Evolutionary conservation across 345 rosid species (phyloP).

Genomic region (Syzygium aqueum): DNA sequence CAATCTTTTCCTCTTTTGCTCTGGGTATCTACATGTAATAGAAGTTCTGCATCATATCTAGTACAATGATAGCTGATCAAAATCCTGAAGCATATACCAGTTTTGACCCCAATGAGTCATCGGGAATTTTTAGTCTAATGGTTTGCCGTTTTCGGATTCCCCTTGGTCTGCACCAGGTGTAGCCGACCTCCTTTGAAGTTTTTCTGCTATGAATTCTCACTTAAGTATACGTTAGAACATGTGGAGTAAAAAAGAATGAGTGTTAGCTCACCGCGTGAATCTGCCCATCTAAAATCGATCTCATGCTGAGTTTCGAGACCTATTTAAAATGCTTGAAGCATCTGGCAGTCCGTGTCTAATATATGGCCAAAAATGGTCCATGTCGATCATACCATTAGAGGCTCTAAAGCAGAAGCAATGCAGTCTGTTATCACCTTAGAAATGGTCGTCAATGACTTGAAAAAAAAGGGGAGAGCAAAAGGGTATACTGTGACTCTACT

Average conservation of each 20-base stretch:
- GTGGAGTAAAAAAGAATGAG: background rate
- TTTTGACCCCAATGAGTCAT: background rate
- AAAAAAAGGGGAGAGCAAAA: background rate
- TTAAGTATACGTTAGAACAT: background rate
- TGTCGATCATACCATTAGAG: background rate
- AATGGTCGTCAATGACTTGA: background rate
- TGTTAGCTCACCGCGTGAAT: background rate
- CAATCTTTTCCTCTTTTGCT: background rate
- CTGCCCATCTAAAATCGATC: too few relatives aligned
- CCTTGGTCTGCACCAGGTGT: background rate
- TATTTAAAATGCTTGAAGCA: background rate
- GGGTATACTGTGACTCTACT: background rate
- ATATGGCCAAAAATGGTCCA: background rate
- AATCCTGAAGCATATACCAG: background rate
- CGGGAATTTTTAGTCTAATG: background rate
- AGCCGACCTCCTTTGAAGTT: background rate
- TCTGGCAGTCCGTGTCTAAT: background rate
- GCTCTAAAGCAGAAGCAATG: background rate
- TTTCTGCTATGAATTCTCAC: background rate
- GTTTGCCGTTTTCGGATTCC: background rate
- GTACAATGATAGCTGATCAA: background rate
- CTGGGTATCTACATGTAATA: background rate
- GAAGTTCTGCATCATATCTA: background rate
- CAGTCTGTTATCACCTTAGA: background rate
- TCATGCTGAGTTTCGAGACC: background rate